Evolutionary conservation across 495 filamentous ascomycete species (phyloP).

Genomic region (Cairneyella variabilis): DNA sequence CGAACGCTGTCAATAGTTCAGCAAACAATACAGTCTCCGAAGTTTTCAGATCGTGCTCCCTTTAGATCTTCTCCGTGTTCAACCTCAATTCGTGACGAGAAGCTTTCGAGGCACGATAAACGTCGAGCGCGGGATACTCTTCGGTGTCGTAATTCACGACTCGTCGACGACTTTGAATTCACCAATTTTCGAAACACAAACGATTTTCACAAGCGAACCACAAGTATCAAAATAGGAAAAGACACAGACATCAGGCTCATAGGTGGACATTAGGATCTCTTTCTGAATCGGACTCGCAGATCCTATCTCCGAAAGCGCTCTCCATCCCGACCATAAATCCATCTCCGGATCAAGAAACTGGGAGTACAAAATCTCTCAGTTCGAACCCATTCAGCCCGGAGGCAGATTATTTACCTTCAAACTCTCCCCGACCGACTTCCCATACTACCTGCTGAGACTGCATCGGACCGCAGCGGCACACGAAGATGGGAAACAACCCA

Average conservation of each 20-base stretch:
- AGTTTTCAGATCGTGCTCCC: neutral
- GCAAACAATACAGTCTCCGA: neutral
- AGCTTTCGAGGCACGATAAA: too few species aligned
- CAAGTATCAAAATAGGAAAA: too few species aligned
- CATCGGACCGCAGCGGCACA: neutral
- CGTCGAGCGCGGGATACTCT: too few species aligned
- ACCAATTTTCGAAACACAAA: too few species aligned
- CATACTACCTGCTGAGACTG: neutral
- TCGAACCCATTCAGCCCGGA: neutral
- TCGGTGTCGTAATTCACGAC: too few species aligned
- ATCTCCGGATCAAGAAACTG: neutral
- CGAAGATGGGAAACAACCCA: conserved; percentile 82
- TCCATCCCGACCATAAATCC: neutral
- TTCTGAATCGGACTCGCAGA: neutral
- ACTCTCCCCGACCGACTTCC: neutral
- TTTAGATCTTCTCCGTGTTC: neutral
- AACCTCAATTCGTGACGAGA: too few species aligned
- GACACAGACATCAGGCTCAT: neutral
- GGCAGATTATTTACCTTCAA: neutral
- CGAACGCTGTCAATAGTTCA: neutral
- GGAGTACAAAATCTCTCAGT: neutral
- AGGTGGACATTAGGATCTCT: neutral
- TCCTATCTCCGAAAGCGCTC: conserved; percentile 6
- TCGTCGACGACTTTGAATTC: too few species aligned
- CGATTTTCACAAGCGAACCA: too few species aligned